Percentiles rank a stretch among this genome's conserved stretches.
phyloP scores from a whole-genome alignment of 371 early-diverging fungal species.

The Apophysomyces ossiformis region DNA sequence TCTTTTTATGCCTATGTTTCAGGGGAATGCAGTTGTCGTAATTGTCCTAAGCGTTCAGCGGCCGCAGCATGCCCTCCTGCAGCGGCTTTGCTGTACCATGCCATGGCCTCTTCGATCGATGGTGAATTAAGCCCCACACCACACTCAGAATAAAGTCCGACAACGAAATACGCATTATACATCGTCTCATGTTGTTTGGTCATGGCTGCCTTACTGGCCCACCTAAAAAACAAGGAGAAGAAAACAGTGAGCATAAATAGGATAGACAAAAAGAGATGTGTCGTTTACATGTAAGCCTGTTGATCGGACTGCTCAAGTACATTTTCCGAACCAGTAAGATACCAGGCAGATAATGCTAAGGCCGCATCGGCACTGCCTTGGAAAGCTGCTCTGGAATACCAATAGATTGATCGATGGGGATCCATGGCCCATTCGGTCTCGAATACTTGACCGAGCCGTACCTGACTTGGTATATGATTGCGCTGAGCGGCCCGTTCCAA shows the following conservation, averaged over 20 bases:
- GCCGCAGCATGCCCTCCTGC: slow-evolving; percentile 77
- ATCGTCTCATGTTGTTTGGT: slow-evolving; percentile 52
- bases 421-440: slow-evolving; percentile 89
- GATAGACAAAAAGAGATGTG: neutral
- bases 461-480: slow-evolving; percentile 89
- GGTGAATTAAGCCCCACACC: slow-evolving; percentile 66
- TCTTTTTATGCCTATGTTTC: too few species aligned
- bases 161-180: slow-evolving; percentile 83
- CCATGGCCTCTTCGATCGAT: slow-evolving; percentile 65
- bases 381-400: slow-evolving; percentile 92
- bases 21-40: neutral
- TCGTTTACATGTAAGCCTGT: slow-evolving; percentile 73
- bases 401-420: slow-evolving; percentile 81
- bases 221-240: neutral
- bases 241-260: neutral
- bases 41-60: neutral
- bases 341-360: slow-evolving; percentile 88
- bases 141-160: slow-evolving; percentile 79
- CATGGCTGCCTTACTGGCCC: slow-evolving; percentile 31
- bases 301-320: slow-evolving; percentile 78
- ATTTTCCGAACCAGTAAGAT: slow-evolving; percentile 81
- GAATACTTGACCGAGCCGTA: slow-evolving; percentile 89
- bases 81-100: slow-evolving; percentile 78
- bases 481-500: slow-evolving; percentile 85
- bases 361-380: slow-evolving; percentile 82